These are phyloP conservation scores for Metschnikowia aberdeeniae DNA, from an alignment of 805 yeast genomes.

Conservation along the genomic window DNA sequence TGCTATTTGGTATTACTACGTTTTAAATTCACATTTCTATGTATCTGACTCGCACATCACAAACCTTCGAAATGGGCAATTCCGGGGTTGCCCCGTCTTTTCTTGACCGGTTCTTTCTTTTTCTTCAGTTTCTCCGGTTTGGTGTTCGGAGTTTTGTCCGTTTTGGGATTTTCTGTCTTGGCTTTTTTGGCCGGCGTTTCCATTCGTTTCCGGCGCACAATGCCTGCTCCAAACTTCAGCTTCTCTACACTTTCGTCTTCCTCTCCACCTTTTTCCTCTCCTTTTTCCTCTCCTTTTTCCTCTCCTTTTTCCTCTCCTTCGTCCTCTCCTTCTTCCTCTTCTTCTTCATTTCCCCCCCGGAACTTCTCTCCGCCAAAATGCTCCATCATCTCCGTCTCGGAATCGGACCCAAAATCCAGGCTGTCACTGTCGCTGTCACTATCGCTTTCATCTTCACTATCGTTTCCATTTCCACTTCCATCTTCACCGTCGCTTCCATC, in stretches of 20 bases:
- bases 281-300: not conserved
- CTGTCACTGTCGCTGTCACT: constrained; percentile 19
- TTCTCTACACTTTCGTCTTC: not conserved
- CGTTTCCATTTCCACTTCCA: not conserved
- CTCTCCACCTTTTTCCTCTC: not conserved
- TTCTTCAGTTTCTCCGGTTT: constrained; percentile 21
- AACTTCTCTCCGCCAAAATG: no score
- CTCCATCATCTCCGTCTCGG: constrained; percentile 19
- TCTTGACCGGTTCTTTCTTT: constrained; percentile 30
- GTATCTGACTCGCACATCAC: not conserved
- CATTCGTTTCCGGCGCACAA: not conserved
- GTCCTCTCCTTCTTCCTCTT: no score
- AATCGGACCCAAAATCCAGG: no score
- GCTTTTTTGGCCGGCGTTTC: not conserved
- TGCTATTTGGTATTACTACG: not conserved
- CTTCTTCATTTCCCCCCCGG: no score
- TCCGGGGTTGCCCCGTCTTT: constrained; percentile 21
- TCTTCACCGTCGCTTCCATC: constrained; percentile 14
- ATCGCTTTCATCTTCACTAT: no score
- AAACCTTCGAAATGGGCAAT: constrained; percentile 48
- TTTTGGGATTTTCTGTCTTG: not conserved
- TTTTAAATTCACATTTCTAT: not conserved
- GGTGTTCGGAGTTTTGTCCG: not conserved
- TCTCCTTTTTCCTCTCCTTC: constrained; percentile 12
- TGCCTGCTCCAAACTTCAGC: not conserved